These are phyloP conservation scores for Microsporum ferrugineum DNA, from an alignment of 2,329 filamentous ascomycete species.

Conservation along the genomic window DNA sequence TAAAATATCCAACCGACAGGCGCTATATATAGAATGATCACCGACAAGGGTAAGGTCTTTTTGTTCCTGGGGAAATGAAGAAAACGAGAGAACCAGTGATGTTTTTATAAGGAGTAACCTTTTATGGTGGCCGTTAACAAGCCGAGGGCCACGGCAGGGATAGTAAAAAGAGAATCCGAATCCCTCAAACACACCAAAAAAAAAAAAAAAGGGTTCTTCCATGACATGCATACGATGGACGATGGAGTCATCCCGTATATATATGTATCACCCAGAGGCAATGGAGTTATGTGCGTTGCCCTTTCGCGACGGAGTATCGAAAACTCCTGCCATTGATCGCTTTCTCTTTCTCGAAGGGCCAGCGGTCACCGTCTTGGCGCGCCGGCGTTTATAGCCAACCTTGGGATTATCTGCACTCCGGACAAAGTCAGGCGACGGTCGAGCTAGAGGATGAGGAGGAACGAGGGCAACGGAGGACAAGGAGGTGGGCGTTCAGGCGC, in stretches of 20 bases:
- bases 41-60: not conserved
- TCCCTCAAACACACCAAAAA: no score
- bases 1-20: not conserved
- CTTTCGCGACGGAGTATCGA: no score
- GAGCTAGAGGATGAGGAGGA: not conserved
- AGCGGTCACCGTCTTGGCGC: not conserved
- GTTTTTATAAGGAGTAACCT: not conserved
- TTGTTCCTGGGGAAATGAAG: not conserved
- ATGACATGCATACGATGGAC: no score
- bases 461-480: not conserved
- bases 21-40: not conserved
- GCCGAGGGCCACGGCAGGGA: not conserved
- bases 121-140: not conserved
- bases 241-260: no score
- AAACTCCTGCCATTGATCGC: no score
- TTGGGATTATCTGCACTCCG: not conserved
- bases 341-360: not conserved
- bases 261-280: no score
- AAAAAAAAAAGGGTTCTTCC: no score
- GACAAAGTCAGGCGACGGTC: not conserved
- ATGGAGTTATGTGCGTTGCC: no score
- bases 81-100: not conserved
- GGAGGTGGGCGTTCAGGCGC: not conserved
- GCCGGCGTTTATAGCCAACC: not conserved
- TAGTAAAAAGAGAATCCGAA: no score